phyloP scores from a whole-genome alignment of 202 grass and related monocot species.

The Bolboschoenoplectus hybrid region DNA sequence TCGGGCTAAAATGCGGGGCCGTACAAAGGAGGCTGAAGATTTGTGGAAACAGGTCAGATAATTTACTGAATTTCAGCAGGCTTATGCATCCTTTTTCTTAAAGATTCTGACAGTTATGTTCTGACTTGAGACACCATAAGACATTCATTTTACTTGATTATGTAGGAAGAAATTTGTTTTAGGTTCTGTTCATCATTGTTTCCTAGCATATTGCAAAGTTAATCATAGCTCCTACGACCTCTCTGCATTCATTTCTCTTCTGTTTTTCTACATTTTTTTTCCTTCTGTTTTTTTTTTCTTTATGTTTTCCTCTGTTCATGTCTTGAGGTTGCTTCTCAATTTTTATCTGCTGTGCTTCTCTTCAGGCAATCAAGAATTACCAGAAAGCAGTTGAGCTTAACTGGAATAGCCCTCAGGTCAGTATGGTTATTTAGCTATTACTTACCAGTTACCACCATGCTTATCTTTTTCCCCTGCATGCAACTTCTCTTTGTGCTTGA shows the following conservation, averaged over 20 bases:
- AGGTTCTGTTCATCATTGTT: neutral
- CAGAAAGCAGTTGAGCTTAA: conserved; percentile 95
- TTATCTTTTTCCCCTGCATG: neutral
- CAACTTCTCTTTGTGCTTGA: neutral
- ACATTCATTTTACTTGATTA: neutral
- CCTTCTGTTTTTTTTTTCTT: conserved; percentile 1
- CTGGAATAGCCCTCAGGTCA: conserved; percentile 99
- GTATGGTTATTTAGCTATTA: conserved; percentile 29
- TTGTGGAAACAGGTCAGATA: conserved; percentile 92
- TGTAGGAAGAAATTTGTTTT: neutral
- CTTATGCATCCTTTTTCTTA: neutral
- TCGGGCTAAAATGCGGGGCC: conserved; percentile 95
- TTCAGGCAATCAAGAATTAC: conserved; percentile 92
- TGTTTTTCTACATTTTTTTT: neutral
- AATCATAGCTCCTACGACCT: neutral
- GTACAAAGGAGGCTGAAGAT: conserved; percentile 99
- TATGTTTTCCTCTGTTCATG: neutral
- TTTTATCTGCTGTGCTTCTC: conserved; percentile 25
- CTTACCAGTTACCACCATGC: conserved; percentile 14
- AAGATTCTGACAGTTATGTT: neutral
- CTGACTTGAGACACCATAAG: neutral
- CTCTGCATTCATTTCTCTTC: conserved; percentile 4
- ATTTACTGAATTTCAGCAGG: conserved; percentile 27
- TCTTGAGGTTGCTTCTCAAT: conserved; percentile 3
- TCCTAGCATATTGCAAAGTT: neutral